Evolutionary conservation across 768 basidiomycete genomes (phyloP), one percentile per base, ranked within the genome.

Genomic region (Suillus discolor): DNA sequence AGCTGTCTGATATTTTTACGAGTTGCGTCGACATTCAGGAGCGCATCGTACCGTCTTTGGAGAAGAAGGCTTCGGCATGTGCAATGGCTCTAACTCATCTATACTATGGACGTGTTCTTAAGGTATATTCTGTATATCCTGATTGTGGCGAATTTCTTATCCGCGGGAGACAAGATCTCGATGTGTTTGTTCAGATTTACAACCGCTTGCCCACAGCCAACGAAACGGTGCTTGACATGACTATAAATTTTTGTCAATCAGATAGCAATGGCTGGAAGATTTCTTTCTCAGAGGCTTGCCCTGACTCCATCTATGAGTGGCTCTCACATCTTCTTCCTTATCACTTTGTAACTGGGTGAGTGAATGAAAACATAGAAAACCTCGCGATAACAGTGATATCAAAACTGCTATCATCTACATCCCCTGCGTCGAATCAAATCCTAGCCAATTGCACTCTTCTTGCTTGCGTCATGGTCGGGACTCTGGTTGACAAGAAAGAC

Each of bases 201-300:
- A 6, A 1, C 3, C 3, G 34, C 34, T 34, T 34, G 34, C 34
- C 0, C 34, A 36, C 1, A 49, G 6, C 23, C 23, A 2, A 15
- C 28, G 1, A 1, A 1, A 15, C 0, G 6, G 16, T 31, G 9
- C 16, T 53, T 18, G 4, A 2, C 4, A 9, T 0, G 9, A 2
- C 51, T 9, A 28, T 8, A 7, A 4, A 53, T 3, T 16, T 53
- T 53, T 49, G 47, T 47, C n/a, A n/a, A n/a, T n/a, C n/a, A n/a
- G n/a, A n/a, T n/a, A n/a, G n/a, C n/a, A n/a, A n/a, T n/a, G n/a
- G n/a, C n/a, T n/a, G n/a, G n/a, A n/a, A n/a, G n/a, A n/a, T n/a
- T n/a, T n/a, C n/a, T n/a, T n/a, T n/a, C n/a, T n/a, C 20, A 0
- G 11, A 12, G n/a, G 5, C 5, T 5, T 13, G 0, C 1, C 28